A percentile compares a stretch with the other conserved stretches of the same genome.
These are phyloP conservation scores for Russula virescens DNA, from an alignment of 768 basidiomycete genomes.

Conservation along the genomic window DNA sequence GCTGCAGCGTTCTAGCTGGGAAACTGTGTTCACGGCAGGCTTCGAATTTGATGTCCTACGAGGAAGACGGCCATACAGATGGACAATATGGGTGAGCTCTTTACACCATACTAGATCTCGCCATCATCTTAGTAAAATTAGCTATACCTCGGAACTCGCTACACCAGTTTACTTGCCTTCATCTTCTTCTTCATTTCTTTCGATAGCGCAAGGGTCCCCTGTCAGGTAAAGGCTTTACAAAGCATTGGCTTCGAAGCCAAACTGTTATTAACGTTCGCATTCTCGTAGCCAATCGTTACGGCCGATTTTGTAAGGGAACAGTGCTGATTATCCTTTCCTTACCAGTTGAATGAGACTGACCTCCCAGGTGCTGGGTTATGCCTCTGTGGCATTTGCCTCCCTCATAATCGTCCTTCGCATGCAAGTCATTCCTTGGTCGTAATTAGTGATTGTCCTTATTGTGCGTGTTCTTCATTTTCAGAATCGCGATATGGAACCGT, in stretches of 20 bases:
- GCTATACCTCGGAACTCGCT: slow-evolving; percentile 15
- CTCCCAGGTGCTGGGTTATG: too few species aligned
- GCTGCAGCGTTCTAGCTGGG: neutral
- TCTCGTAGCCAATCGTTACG: too few species aligned
- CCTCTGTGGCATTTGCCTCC: too few species aligned
- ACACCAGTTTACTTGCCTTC: neutral
- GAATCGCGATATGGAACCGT: slow-evolving; percentile 7
- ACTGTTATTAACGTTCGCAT: neutral
- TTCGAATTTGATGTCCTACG: slow-evolving; percentile 5
- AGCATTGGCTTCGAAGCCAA: neutral
- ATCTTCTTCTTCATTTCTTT: neutral
- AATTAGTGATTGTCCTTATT: neutral
- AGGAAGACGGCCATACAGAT: slow-evolving; percentile 11
- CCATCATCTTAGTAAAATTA: neutral
- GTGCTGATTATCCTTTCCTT: too few species aligned
- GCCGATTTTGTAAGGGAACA: too few species aligned
- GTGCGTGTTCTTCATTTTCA: neutral
- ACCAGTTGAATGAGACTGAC: neutral
- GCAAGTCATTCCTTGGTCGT: too few species aligned
- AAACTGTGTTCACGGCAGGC: neutral
- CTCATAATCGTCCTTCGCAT: too few species aligned
- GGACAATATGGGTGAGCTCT: slow-evolving; percentile 8
- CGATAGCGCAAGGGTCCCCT: neutral
- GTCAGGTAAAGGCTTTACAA: neutral
- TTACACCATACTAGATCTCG: neutral